These are phyloP conservation scores for Acanthochlamys bracteata DNA, from an alignment of 106 monocot genomes.

Conservation along the genomic window DNA sequence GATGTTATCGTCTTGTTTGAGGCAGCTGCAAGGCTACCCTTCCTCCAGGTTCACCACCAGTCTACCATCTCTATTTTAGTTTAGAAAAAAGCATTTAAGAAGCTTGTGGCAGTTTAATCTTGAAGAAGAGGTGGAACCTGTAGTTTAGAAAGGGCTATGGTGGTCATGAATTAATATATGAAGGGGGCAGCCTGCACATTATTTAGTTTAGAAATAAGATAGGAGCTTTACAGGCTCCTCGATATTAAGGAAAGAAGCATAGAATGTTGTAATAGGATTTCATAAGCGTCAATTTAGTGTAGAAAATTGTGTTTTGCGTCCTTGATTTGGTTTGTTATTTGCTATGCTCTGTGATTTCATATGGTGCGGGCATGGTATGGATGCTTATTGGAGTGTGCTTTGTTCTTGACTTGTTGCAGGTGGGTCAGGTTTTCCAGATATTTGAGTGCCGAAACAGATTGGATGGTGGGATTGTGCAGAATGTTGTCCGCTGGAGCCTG, in stretches of 20 bases:
- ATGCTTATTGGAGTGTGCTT: not conserved
- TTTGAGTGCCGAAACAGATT: slow-evolving; percentile 64
- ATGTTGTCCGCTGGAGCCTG: slow-evolving; percentile 94
- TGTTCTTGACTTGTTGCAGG: slow-evolving; percentile 22
- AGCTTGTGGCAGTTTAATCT: no score
- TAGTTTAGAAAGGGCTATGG: no score
- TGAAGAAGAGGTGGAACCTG: no score
- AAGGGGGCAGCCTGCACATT: no score
- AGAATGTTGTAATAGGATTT: no score
- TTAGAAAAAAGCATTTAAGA: not conserved
- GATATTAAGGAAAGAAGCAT: no score
- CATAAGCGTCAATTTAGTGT: no score
- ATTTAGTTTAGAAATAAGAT: no score
- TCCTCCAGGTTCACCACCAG: slow-evolving; percentile 40
- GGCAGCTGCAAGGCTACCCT: slow-evolving; percentile 59
- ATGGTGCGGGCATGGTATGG: not conserved
- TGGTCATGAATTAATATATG: no score
- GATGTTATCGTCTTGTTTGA: slow-evolving; percentile 86
- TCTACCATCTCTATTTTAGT: not conserved
- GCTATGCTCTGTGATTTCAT: not conserved
- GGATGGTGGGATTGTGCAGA: slow-evolving; percentile 80
- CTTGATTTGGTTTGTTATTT: not conserved
- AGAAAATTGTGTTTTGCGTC: not conserved
- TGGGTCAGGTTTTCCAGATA: slow-evolving; percentile 93
- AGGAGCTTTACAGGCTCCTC: no score